Evolutionary conservation across 441 rosid species (phyloP), one percentile per base, ranked within the genome.

Genomic region (Daphne laureola): DNA sequence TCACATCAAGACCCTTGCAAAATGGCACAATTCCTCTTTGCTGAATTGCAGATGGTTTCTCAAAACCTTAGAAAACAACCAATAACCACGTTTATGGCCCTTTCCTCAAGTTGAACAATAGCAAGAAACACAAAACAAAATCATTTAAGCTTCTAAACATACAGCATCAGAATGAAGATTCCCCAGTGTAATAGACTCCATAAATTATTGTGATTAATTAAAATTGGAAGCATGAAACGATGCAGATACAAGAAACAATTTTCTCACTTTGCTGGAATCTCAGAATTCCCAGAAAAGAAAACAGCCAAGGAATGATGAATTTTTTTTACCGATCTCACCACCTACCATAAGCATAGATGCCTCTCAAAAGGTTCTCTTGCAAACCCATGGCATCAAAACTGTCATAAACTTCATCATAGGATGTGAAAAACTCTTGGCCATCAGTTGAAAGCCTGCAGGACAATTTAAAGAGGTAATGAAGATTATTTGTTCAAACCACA

Each of bases 1-100:
- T 82, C 42, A 78, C 88, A 63, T 78, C 87, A 13, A 82, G 81
- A 26, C 84, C 84, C 67, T 79, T 77, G 74, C 81, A 74, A 63
- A 82, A 82, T 0, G 88, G 88, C 42, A 82, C 78, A 25, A 82
- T 78, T 43, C 88, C 84, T 59, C 88, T 79, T 53, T 79, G 88
- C 62, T 82, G 88, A 58, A 82, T 82, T 2, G 88, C 88, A 59
- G 85, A 82, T 8, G 84, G 81, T 76, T 82, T 82, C 70, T 82
- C 88, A 67, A 77, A 78, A 65, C 83, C 85, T 75, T 51, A 0
- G 46, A 43, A 31, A 47, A n/a, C 9, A 31, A 31, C 38, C 38
- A 31, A 5, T 31, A 31, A 31, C 8, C 1, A 31, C 38, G 7
- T 31, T 31, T 6, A 5, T 8, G 38, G 11, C 11, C 4, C 11